Percentiles rank a stretch among this genome's conserved stretches.
These are phyloP conservation scores for Chaetomiaceae sp. DNA, from an alignment of 2,329 filamentous ascomycete species.

Conservation along the genomic window DNA sequence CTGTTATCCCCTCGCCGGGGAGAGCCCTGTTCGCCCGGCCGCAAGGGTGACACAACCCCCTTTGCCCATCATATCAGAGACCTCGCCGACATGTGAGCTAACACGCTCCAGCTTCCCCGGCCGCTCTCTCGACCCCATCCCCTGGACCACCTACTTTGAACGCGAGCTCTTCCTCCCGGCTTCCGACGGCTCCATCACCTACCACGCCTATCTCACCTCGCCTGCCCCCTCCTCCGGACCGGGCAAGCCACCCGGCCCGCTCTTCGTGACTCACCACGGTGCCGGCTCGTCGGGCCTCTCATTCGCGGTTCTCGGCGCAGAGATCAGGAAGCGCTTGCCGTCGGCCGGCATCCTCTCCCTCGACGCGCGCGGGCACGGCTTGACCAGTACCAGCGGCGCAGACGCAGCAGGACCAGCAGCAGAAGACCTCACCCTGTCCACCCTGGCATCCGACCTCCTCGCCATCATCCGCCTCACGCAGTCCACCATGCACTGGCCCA, in stretches of 20 bases:
- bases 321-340: conserved; percentile 73
- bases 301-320: conserved; percentile 74
- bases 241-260: conserved; percentile 56
- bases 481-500: conserved; percentile 64
- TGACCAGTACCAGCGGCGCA: conserved; percentile 47
- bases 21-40: conserved; percentile 69
- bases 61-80: not conserved
- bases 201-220: conserved; percentile 85
- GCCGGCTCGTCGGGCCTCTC: conserved; percentile 90
- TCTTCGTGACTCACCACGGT: conserved; percentile 93
- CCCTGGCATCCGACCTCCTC: conserved; percentile 68
- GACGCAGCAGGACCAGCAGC: conserved; percentile 24
- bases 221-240: conserved; percentile 41
- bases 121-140: conserved; percentile 58
- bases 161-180: conserved; percentile 71
- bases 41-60: conserved; percentile 49
- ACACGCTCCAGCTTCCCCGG: conserved; percentile 39
- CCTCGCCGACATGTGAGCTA: not conserved
- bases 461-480: conserved; percentile 64
- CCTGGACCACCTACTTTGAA: conserved; percentile 89
- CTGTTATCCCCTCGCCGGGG: conserved; percentile 74
- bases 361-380: conserved; percentile 84
- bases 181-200: conserved; percentile 45
- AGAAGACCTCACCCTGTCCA: conserved; percentile 66
- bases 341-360: conserved; percentile 77